Conservation (phyloP, 208 protist genomes). For the Leishmania tropica region DNA sequence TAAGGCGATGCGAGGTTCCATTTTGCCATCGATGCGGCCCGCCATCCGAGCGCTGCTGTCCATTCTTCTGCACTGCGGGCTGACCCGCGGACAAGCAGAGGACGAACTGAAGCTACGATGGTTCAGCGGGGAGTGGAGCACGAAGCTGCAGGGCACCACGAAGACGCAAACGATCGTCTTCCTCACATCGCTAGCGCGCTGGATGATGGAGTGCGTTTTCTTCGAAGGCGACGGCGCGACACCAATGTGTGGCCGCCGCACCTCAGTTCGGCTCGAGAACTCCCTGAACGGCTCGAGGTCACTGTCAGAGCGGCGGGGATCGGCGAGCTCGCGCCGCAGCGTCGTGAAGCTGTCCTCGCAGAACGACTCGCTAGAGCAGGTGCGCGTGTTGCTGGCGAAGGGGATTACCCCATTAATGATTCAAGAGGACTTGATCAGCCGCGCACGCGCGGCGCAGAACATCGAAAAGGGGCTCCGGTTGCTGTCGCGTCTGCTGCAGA, state of each 20-base stretch:
- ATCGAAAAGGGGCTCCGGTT: slow-evolving; percentile 61
- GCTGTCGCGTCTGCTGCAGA: slow-evolving; percentile 41
- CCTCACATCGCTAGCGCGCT: slow-evolving; percentile 65
- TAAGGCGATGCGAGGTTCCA: slow-evolving; percentile 68
- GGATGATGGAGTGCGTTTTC: slow-evolving; percentile 65
- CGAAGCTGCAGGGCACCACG: slow-evolving; percentile 65
- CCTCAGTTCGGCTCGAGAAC: slow-evolving; percentile 40
- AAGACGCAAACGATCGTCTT: slow-evolving; percentile 60
- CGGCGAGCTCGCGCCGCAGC: slow-evolving; percentile 64
- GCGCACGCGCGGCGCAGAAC: slow-evolving; percentile 59
- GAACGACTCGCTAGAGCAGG: slow-evolving; percentile 77
- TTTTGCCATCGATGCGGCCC: slow-evolving; percentile 80
- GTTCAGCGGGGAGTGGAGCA: slow-evolving; percentile 91
- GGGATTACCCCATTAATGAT: slow-evolving; percentile 52
- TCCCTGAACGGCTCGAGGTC: slow-evolving; percentile 55
- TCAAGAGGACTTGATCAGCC: slow-evolving; percentile 63
- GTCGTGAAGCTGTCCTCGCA: slow-evolving; percentile 50
- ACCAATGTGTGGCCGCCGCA: slow-evolving; percentile 32
- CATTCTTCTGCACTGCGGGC: slow-evolving; percentile 80
- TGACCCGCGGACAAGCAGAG: slow-evolving; percentile 60
- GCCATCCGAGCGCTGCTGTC: slow-evolving; percentile 82
- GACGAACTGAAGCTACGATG: slow-evolving; percentile 86
- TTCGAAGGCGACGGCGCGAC: slow-evolving; percentile 33
- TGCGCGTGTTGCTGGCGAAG: slow-evolving; percentile 65
- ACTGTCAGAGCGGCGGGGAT: slow-evolving; percentile 60